A percentile compares a stretch with the other conserved stretches of the same genome.
Conservation (phyloP, 208 protist genomes). For the Trypanosoma mega region DNA sequence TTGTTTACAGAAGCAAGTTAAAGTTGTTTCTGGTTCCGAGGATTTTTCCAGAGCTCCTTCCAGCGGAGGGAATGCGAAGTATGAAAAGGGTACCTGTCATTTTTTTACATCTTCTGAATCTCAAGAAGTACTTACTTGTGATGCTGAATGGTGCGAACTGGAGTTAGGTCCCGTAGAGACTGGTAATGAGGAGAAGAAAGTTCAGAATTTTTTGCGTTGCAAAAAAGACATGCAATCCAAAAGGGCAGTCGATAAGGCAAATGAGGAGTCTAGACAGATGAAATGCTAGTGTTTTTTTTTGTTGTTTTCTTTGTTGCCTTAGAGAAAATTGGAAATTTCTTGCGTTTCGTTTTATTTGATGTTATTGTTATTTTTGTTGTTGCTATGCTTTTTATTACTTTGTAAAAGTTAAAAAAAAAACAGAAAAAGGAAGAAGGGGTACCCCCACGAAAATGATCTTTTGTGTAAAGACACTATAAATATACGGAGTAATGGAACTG, state of each 20-base stretch:
- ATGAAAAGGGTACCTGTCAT: neutral
- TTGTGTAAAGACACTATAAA: too few relatives aligned
- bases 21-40: neutral
- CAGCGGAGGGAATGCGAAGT: neutral
- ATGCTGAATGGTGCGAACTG: conserved; percentile 17
- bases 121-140: neutral
- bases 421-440: too few relatives aligned
- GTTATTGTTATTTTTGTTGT: conserved; percentile 9
- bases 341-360: too few relatives aligned
- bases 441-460: too few relatives aligned
- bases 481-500: too few relatives aligned
- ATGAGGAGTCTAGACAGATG: neutral
- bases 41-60: neutral
- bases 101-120: neutral
- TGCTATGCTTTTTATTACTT: neutral
- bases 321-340: neutral
- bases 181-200: neutral
- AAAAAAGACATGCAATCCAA: conserved; percentile 7
- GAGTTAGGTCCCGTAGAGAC: conserved; percentile 9
- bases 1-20: too few relatives aligned
- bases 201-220: conserved; percentile 21
- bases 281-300: neutral
- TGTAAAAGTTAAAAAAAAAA: neutral
- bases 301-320: conserved; percentile 2
- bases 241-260: conserved; percentile 11